Base-by-base conservation (phyloP, 2,329 filamentous ascomycete genomes). In the Verticillium nubilum region DNA sequence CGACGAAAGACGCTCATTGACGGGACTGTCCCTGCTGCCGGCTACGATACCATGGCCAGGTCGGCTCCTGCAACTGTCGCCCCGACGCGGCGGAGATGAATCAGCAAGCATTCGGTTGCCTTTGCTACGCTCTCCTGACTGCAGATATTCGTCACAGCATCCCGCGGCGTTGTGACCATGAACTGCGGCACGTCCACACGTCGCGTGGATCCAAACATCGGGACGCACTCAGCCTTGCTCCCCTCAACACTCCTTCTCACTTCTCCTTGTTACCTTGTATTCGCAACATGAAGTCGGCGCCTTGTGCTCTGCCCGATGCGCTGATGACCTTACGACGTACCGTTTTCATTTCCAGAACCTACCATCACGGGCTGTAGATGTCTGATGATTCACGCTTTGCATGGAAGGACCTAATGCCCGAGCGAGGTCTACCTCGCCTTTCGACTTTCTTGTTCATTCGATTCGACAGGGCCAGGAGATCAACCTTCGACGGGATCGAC, bases 1-100 rank as follows among this genome's bases (percentile, higher is more conserved):
- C 86, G 92, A 66, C 87, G 91, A 64, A 94, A 93, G 79, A 93
- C 90, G 0, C 80, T 90, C 65, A 83, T 86, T 63, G 87, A 91
- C 66, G 77, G 80, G 12, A 76, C 78, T 2, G 78, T 82, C n/a
- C 75, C 81, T 26, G 72, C 76, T 25, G 74, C 81, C 25, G 73
- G 71, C 19, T 84, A 83, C 66, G 80, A 84, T 55, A 66, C 77
- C 19, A 74, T 83, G 69, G 79, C 72, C 63, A 78, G 80, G 63
- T 73, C 80, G 58, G 73, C 78, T 35, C 75, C 80, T 3, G 71
- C 76, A 25, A 74, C 83, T 59, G 70, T 75, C 57, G 73, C 76
- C 28, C 69, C 62, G 26, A 59, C 73, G 26, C 68, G 76, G 57
- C 72, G 75, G 63, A 73, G 76, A 65, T 78, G 72, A 68, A 65